Evolutionary conservation across 139 green algal genomes (phyloP).

Genomic region (Ulvella scutata): DNA sequence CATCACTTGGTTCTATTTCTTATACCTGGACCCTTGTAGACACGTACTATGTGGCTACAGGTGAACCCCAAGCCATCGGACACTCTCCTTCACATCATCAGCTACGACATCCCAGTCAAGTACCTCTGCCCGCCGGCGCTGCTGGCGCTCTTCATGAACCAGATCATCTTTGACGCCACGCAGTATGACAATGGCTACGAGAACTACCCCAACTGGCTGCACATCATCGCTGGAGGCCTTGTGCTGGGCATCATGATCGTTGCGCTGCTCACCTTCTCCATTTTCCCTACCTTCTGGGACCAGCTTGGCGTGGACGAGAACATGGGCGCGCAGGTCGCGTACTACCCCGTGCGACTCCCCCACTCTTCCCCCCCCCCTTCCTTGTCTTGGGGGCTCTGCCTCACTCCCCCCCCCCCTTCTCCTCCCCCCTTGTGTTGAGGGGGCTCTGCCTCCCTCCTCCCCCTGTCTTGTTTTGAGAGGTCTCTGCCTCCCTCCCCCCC

Average conservation of each 20-base stretch:
- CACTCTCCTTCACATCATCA: not conserved
- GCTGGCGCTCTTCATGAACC: not conserved
- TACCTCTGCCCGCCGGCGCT: not conserved
- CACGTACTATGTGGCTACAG: not conserved
- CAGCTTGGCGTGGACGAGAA: not conserved
- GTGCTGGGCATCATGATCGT: not conserved
- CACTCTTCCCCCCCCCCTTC: no score
- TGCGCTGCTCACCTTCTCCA: not conserved
- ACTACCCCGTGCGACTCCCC: no score
- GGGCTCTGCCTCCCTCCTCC: no score
- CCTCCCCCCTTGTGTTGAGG: no score
- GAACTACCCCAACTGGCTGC: constrained; percentile 5
- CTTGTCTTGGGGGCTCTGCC: no score
- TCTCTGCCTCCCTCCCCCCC: no score
- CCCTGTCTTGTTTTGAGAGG: no score
- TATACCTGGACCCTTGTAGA: not conserved
- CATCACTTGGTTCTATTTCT: not conserved
- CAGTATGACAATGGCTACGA: not conserved
- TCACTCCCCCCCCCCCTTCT: no score
- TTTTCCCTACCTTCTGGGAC: constrained; percentile 1
- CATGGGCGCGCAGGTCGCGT: not conserved
- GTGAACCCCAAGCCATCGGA: not conserved
- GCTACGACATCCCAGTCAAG: not conserved
- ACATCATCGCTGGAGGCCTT: not conserved
- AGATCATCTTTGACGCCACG: not conserved